Conservation (phyloP, 345 rosid genomes). For the Camelina laxa region DNA sequence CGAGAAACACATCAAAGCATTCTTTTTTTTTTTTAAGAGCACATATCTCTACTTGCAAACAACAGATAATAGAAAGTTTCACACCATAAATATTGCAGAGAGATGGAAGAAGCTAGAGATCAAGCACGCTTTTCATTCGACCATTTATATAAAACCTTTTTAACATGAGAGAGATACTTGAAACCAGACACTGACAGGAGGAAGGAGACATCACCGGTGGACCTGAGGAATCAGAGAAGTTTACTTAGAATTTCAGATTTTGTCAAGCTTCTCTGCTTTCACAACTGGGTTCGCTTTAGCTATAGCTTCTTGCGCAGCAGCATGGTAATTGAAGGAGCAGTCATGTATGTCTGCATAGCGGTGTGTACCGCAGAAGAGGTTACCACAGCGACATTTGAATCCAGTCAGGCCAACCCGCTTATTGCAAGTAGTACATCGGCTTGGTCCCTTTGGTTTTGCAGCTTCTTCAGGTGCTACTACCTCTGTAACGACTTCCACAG, state of each 20-base stretch:
- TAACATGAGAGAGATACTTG: constrained; percentile 36
- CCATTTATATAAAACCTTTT: constrained; percentile 34
- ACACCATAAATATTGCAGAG: constrained; percentile 41
- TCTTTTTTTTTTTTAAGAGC: constrained; percentile 20
- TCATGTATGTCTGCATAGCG: constrained; percentile 87
- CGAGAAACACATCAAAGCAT: constrained; percentile 37
- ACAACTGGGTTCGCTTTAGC: constrained; percentile 88
- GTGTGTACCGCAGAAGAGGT: constrained; percentile 76
- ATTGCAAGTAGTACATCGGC: constrained; percentile 72
- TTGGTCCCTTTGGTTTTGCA: constrained; percentile 71
- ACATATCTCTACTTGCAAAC: constrained; percentile 36
- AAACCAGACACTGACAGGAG: constrained; percentile 38
- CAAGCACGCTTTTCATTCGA: constrained; percentile 33
- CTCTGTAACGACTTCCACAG: constrained; percentile 42
- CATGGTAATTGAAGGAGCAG: constrained; percentile 77
- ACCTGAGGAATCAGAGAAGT: constrained; percentile 22
- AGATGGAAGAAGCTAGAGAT: constrained; percentile 24
- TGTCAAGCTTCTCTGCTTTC: constrained; percentile 93
- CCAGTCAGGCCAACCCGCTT: constrained; percentile 87
- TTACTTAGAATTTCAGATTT: constrained; percentile 50
- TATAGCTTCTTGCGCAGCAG: constrained; percentile 81
- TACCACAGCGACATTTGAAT: constrained; percentile 81
- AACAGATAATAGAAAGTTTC: constrained; percentile 39
- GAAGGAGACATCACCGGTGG: constrained; percentile 18
- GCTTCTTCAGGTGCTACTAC: constrained; percentile 46